Evolutionary conservation across 805 yeast species (phyloP), one percentile per base, ranked within the genome.

Genomic region (Candida fluviatilis): DNA sequence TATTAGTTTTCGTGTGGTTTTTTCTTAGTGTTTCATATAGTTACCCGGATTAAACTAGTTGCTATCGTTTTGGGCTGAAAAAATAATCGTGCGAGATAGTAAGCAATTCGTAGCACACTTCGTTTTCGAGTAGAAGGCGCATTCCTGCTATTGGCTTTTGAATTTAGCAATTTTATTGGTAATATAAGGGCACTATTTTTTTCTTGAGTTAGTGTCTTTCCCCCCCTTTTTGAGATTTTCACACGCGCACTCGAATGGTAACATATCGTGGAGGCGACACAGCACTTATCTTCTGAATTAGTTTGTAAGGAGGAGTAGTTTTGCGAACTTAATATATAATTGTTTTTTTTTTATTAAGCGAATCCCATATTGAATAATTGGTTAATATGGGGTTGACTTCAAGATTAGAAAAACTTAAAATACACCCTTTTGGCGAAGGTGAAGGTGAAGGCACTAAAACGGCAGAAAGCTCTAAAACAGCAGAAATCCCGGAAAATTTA

Each of bases 341-440:
- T n/a, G n/a, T n/a, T n/a, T n/a, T n/a, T n/a, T n/a, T n/a, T n/a
- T n/a, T n/a, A n/a, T n/a, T n/a, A n/a, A n/a, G n/a, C n/a, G n/a
- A n/a, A n/a, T n/a, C n/a, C n/a, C 24, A 21, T 6, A 21, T 21
- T 21, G 10, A 21, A 21, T 21, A 21, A n/a, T n/a, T 21, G 10
- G 10, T 21, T 21, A 28, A 17, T 18, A 58, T 58, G 63, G 61
- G 63, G 26, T 50, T 58, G 32, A 51, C 60, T 3, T 52, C 62
- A 1, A 58, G 54, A 35, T 40, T 58, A 16, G 61, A 58, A 21
- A 57, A 55, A 35, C 45, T 58, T 24, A 57, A 52, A 39, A 28
- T 55, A 16, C 51, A 21, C 24, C 24, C 24, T 6, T 21, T 21
- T 21, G 24, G 24, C 8, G 24, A 21, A 21, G 24, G 24, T 6